Conservation (phyloP, 2,329 filamentous ascomycete genomes). For the Septoria linicola region DNA sequence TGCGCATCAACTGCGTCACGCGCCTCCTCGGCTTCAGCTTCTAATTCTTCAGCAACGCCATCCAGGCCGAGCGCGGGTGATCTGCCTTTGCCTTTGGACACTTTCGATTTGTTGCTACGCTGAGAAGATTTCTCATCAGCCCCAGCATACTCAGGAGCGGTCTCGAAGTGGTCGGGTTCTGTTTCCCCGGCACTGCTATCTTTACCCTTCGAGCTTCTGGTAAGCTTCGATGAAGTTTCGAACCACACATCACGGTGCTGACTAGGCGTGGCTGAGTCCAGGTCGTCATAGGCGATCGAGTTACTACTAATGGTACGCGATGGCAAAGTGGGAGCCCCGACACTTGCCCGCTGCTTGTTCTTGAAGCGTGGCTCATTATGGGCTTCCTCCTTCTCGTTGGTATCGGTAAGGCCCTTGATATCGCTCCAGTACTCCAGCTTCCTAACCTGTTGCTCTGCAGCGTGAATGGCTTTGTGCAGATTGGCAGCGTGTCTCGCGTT, state of each 20-base stretch:
- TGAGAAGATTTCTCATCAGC: conserved; percentile 15
- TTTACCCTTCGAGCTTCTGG: conserved; percentile 19
- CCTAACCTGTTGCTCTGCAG: conserved; percentile 77
- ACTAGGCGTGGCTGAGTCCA: conserved; percentile 13
- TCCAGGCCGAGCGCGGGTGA: conserved; percentile 19
- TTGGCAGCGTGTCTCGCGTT: conserved; percentile 57
- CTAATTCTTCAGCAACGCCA: conserved; percentile 22
- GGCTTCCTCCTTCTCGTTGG: conserved; percentile 12
- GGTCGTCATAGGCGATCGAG: conserved; percentile 8
- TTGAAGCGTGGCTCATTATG: conserved; percentile 26
- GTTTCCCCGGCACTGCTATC: conserved; percentile 17
- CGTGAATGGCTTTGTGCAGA: conserved; percentile 70
- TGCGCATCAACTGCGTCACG: conserved; percentile 12
- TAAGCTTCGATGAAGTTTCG: conserved; percentile 20
- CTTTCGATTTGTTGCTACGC: conserved; percentile 11
- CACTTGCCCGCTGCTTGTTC: conserved; percentile 25
- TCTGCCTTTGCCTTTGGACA: conserved; percentile 23
- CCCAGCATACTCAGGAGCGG: conserved; percentile 16
- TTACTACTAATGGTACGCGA: conserved; percentile 9
- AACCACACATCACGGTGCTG: conserved; percentile 24
- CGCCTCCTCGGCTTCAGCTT: conserved; percentile 14
- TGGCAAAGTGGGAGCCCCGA: conserved; percentile 2
- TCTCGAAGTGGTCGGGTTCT: conserved; percentile 23
- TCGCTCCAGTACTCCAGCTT: conserved; percentile 87
- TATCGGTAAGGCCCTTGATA: conserved; percentile 44